Evolutionary conservation across 2,329 filamentous ascomycete species (phyloP).

Genomic region (Capronia americana): DNA sequence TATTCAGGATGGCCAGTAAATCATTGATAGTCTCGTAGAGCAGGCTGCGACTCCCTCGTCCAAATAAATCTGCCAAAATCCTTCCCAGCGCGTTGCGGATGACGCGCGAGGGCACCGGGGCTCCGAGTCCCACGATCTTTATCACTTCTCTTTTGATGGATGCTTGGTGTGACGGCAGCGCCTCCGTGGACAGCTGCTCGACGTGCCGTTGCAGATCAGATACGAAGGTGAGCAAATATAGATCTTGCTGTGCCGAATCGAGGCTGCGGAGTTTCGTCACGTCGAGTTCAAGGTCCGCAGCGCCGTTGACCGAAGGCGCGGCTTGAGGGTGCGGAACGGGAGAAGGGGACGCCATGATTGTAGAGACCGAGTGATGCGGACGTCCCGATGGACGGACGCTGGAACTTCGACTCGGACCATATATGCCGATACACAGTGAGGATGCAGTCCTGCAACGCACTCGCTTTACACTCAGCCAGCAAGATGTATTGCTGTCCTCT

Average conservation of each 20-base stretch:
- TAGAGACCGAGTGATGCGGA: slow-evolving; percentile 19
- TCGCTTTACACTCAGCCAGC: background rate
- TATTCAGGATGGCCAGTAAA: slow-evolving; percentile 73
- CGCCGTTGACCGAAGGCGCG: slow-evolving; percentile 31
- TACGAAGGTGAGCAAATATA: slow-evolving; percentile 89
- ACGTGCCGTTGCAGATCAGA: slow-evolving; percentile 84
- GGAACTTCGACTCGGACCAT: slow-evolving; percentile 17
- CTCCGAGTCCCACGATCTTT: slow-evolving; percentile 82
- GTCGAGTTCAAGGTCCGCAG: slow-evolving; percentile 70
- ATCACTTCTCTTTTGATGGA: slow-evolving; percentile 94
- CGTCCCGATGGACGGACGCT: slow-evolving; percentile 32
- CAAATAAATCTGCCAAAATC: slow-evolving; percentile 82
- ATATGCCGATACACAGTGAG: slow-evolving; percentile 15
- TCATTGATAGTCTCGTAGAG: slow-evolving; percentile 96
- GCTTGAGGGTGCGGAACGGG: slow-evolving; percentile 17
- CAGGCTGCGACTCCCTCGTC: slow-evolving; percentile 84
- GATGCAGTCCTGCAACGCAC: background rate
- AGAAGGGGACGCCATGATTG: slow-evolving; percentile 27
- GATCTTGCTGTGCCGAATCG: slow-evolving; percentile 91
- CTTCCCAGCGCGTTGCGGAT: slow-evolving; percentile 87
- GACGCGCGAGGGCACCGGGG: slow-evolving; percentile 83
- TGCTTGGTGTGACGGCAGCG: slow-evolving; percentile 85
- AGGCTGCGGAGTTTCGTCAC: slow-evolving; percentile 86
- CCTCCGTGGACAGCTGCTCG: slow-evolving; percentile 73
- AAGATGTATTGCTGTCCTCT: slow-evolving; percentile 1